phyloP scores from a whole-genome alignment of 1,284 basidiomycete species.

The Amylostereum chailletii region DNA sequence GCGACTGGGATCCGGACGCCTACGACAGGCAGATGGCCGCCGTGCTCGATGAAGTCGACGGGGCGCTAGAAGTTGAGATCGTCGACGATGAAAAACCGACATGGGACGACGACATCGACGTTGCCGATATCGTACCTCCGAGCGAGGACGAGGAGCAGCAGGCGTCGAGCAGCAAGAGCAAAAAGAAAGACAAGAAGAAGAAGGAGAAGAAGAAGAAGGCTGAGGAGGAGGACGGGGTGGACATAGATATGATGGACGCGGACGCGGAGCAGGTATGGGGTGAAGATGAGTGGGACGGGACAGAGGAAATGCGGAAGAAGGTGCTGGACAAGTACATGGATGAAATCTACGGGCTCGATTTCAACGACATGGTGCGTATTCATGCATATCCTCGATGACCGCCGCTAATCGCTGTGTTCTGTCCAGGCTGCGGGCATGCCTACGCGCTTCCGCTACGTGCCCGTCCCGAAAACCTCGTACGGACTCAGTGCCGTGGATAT shows the following conservation, averaged over 20 bases:
- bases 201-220: slow-evolving; percentile 32
- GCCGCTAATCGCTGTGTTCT: slow-evolving; percentile 3
- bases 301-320: slow-evolving; percentile 77
- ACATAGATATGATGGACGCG: slow-evolving; percentile 70
- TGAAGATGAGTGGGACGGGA: slow-evolving; percentile 63
- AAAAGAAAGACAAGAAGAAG: slow-evolving; percentile 43
- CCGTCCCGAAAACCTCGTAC: slow-evolving; percentile 61
- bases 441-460: slow-evolving; percentile 90
- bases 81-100: slow-evolving; percentile 64
- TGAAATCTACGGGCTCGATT: slow-evolving; percentile 84
- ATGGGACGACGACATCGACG: slow-evolving; percentile 87
- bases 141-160: slow-evolving; percentile 27
- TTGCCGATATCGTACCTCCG: slow-evolving; percentile 53
- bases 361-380: slow-evolving; percentile 84
- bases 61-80: slow-evolving; percentile 20
- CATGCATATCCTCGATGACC: too few relatives aligned
- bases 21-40: slow-evolving; percentile 74
- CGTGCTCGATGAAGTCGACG: slow-evolving; percentile 57
- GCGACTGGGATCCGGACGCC: slow-evolving; percentile 75
- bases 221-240: slow-evolving; percentile 40
- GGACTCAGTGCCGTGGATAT: slow-evolving; percentile 84
- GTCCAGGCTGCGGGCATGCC: slow-evolving; percentile 78
- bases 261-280: slow-evolving; percentile 7
- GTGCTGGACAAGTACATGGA: slow-evolving; percentile 86
- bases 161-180: slow-evolving; percentile 23